Base-by-base conservation (phyloP, 495 filamentous ascomycete genomes). In the Penicillium flavigenum region DNA sequence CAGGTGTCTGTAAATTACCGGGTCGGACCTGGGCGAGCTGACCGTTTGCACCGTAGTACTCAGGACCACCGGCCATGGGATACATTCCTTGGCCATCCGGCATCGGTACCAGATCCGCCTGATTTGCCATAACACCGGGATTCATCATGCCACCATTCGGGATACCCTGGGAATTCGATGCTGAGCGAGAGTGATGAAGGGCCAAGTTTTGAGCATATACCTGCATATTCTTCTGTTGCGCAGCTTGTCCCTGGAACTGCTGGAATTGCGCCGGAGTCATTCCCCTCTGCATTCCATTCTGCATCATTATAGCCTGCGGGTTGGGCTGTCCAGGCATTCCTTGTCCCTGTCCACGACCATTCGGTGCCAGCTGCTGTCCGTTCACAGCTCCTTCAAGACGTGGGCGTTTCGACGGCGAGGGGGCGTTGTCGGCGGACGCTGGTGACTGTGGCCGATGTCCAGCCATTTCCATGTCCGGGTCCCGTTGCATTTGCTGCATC, bases 391-490 rank as follows among this genome's bases (percentile, higher is more conserved):
- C 82, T 57, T 96, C 94, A 39, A 97, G 80, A 38, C 93, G 90
- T n/a, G 86, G 88, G 65, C 94, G 81, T 76, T 98, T 98, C 52
- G 87, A 90, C 9, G 94, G 93, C 22, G 94, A 97, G 6, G 91
- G 89, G 29, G 90, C 90, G 65, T 96, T 96, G 42, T 96, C 93
- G 27, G 83, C 84, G 7, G 88, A 86, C 29, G 87, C 83, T 6
- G 91, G 91, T 36, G 90, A 96, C 58, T 88, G 88, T 26, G 90
- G 86, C 44, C 89, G 85, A 64, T 88, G 86, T 49, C 86, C 87
- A 72, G 87, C 90, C 74, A 91, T 90, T 54, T 96, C 91, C 76
- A 95, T 90, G 47, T 89, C 88, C 7, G 91, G 88, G 49, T 92
- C 88, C 47, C 91, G 83, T 68, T 90, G 87, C 88, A 96, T 92